These are phyloP conservation scores for Aspergillus steynii DNA, from an alignment of 495 filamentous ascomycete species.

Conservation along the genomic window DNA sequence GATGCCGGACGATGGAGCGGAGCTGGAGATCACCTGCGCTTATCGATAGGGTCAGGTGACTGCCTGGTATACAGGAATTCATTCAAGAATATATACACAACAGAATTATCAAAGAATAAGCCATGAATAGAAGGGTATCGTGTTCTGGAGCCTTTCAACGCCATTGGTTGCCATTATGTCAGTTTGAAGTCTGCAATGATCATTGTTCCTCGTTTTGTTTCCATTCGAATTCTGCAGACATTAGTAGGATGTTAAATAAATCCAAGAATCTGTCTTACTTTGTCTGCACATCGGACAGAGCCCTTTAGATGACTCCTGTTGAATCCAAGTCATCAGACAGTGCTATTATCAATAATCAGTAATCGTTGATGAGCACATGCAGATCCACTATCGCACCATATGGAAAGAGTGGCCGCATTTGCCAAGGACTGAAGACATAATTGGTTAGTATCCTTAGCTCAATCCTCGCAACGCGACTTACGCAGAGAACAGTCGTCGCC, in stretches of 20 bases:
- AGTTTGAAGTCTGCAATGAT: background rate
- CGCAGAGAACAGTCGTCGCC: conserved; percentile 92
- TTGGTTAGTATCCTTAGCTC: conserved; percentile 8
- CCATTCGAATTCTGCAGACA: conserved; percentile 68
- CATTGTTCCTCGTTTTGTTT: conserved; percentile 47
- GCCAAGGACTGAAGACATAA: conserved; percentile 67
- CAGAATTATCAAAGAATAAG: conserved; percentile 4
- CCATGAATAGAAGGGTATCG: conserved; percentile 6
- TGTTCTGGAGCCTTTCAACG: background rate
- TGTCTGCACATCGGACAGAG: conserved; percentile 98
- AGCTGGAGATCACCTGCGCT: background rate
- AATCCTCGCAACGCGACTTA: conserved; percentile 44
- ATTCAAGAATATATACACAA: conserved; percentile 1
- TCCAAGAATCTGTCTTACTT: conserved; percentile 55
- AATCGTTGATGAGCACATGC: conserved; percentile 4
- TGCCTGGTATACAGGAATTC: conserved; percentile 2
- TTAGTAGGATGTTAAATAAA: conserved; percentile 6
- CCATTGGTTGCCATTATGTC: background rate
- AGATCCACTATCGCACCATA: conserved; percentile 62
- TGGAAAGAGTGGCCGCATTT: conserved; percentile 98
- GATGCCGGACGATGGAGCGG: background rate
- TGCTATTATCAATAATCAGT: conserved; percentile 57
- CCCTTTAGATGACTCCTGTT: conserved; percentile 89
- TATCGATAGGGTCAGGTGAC: conserved; percentile 25
- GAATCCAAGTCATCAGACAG: conserved; percentile 93